Base-by-base conservation (phyloP, 2,329 filamentous ascomycete genomes). In the Stachybotrys chartarum region DNA sequence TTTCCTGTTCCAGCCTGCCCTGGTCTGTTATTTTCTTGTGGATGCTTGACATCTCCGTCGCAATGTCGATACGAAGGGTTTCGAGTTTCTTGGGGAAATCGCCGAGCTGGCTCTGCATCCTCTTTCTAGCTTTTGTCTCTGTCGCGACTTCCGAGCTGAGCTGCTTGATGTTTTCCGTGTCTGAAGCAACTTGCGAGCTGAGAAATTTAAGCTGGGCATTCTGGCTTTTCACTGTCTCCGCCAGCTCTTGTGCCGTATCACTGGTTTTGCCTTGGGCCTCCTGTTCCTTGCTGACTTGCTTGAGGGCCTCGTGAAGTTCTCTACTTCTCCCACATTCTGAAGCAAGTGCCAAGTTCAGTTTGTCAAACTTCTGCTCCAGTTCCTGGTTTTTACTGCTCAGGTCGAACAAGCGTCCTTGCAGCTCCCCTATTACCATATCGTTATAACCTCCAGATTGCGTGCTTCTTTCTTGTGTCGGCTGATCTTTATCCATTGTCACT, bases 291-390 rank as follows among this genome's bases (percentile, higher is more conserved):
- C 14, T 42, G 35, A 42, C 14, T 14, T 42, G 35, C 35, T 42
- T 42, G 35, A 42, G 35, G 35, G 5, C 14, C 35, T 10, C 14
- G 8, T 42, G 10, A 14, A 42, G 44, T 31, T 16, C 54, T 56
- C 3, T 54, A 42, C 6, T 42, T 44, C 14, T 54, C 16, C 7
- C 3, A 50, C 49, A 39, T 42, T 52, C 18, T 5, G 35, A 42
- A 42, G 35, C 35, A 14, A 42, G 54, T 16, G 47, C 49, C 14
- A 44, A 35, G 48, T 53, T 61, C 30, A 64, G n/a, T 48, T 57
- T 51, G 31, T 53, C 35, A 24, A 65, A 50, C 30, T 65, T 56
- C 12, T n/a, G 5, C 24, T 58, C 54, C 12, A 62, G 14, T n/a
- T 56, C 54, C 52, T 18, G 32, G 45, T 47, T 47, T n/a, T 42